These are phyloP conservation scores for Amanita subjunquillea DNA, from an alignment of 768 basidiomycete species.

Conservation along the genomic window DNA sequence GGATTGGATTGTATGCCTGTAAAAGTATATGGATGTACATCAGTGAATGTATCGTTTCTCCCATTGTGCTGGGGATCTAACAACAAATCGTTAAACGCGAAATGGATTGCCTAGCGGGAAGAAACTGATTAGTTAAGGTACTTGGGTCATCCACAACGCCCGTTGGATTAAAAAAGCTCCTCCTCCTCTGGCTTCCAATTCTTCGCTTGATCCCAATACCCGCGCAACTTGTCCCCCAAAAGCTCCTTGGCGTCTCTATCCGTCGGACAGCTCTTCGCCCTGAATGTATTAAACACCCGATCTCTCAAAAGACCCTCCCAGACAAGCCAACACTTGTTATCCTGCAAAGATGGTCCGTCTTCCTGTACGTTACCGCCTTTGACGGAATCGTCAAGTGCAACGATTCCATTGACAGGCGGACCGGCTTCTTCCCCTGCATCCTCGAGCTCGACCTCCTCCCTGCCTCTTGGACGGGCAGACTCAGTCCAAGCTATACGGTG, in stretches of 20 bases:
- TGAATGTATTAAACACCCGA: constrained; percentile 70
- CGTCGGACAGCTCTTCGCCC: constrained; percentile 71
- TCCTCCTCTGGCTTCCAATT: constrained; percentile 81
- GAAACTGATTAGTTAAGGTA: not conserved
- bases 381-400: constrained; percentile 5
- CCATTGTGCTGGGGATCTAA: too few species aligned
- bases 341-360: constrained; percentile 48
- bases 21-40: not conserved
- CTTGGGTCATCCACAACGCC: not conserved
- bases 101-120: not conserved
- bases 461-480: constrained; percentile 68
- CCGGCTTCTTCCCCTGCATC: constrained; percentile 21
- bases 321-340: constrained; percentile 83
- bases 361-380: constrained; percentile 22
- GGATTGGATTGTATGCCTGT: not conserved
- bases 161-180: constrained; percentile 42
- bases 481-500: constrained; percentile 92
- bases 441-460: constrained; percentile 61
- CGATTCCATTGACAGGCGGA: constrained; percentile 1
- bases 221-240: constrained; percentile 74
- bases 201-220: constrained; percentile 94
- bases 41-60: not conserved
- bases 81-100: too few species aligned
- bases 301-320: constrained; percentile 92
- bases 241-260: constrained; percentile 81